These are phyloP conservation scores for Clarkia xantiana DNA, from an alignment of 345 rosid species.

Conservation along the genomic window DNA sequence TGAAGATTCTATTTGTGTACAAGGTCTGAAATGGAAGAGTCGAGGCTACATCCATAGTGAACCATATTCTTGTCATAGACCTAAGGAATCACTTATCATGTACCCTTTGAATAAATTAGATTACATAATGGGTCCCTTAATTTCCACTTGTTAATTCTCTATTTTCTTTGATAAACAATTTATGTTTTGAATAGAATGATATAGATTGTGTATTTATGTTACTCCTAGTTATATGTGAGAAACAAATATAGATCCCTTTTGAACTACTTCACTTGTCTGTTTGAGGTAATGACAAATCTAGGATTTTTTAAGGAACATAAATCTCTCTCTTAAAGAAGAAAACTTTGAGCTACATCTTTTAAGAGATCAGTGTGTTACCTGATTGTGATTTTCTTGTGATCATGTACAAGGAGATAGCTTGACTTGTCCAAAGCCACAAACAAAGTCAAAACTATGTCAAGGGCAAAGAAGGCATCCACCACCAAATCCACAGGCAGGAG, in stretches of 20 bases:
- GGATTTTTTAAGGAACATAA: too few relatives aligned
- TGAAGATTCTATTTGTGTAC: conserved; percentile 31
- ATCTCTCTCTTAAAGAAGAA: too few relatives aligned
- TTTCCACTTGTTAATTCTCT: too few relatives aligned
- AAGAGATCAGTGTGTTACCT: conserved; percentile 36
- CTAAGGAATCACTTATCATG: conserved; percentile 14
- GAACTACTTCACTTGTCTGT: too few relatives aligned
- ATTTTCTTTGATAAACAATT: too few relatives aligned
- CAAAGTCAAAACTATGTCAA: conserved; percentile 71
- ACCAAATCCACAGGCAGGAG: conserved; percentile 43
- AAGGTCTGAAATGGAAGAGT: conserved; percentile 56
- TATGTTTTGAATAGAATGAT: too few relatives aligned
- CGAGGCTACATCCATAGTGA: conserved; percentile 80
- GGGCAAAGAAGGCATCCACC: conserved; percentile 68
- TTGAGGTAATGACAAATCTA: too few relatives aligned
- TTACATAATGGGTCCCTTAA: too few relatives aligned
- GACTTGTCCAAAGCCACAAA: conserved; percentile 73
- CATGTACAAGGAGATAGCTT: conserved; percentile 67
- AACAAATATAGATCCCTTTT: too few relatives aligned
- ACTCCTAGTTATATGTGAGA: too few relatives aligned
- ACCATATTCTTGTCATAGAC: conserved; percentile 41
- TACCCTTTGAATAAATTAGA: too few relatives aligned
- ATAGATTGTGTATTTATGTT: too few relatives aligned
- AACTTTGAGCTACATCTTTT: not conserved
- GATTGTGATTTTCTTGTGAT: conserved; percentile 50